Percentiles rank a stretch among this genome's conserved stretches.
phyloP scores from a whole-genome alignment of 306 rosid species.

The Amphicarpaea edgeworthii region DNA sequence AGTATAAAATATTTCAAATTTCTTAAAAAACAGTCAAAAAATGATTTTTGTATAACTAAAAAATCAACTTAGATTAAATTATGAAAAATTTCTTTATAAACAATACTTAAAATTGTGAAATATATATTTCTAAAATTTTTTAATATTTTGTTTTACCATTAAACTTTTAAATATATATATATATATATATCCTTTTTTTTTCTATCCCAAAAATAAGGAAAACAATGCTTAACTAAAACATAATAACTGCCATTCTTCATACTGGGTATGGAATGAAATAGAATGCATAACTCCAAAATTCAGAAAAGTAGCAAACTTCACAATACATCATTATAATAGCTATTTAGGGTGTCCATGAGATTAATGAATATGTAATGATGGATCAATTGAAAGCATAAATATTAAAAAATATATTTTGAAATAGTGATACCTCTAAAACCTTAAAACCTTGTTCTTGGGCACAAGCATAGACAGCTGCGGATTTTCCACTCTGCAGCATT shows the following conservation, averaged over 20 bases:
- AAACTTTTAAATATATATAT: too few species aligned
- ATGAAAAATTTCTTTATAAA: too few species aligned
- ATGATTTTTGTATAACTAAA: too few species aligned
- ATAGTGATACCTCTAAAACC: conserved; percentile 76
- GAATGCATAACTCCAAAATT: not conserved
- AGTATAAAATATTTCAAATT: too few species aligned
- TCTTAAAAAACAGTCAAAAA: too few species aligned
- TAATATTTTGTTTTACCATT: too few species aligned
- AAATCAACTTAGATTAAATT: too few species aligned
- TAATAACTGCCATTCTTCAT: not conserved
- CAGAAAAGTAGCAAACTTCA: not conserved
- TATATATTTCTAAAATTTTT: too few species aligned
- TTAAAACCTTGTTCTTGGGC: conserved; percentile 86
- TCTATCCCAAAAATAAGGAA: not conserved
- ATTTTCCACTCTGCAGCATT: conserved; percentile 90
- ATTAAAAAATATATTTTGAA: conserved; percentile 11
- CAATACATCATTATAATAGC: not conserved
- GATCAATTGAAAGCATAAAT: conserved; percentile 27
- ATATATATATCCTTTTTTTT: too few species aligned
- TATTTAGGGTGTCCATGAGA: conserved; percentile 24
- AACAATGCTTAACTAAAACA: not conserved
- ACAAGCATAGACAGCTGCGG: conserved; percentile 97
- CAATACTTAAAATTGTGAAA: too few species aligned
- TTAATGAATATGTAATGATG: conserved; percentile 25
- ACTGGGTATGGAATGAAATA: not conserved